phyloP scores from a whole-genome alignment of 148 eudicot genomes.

The Rhododendron simsii region DNA sequence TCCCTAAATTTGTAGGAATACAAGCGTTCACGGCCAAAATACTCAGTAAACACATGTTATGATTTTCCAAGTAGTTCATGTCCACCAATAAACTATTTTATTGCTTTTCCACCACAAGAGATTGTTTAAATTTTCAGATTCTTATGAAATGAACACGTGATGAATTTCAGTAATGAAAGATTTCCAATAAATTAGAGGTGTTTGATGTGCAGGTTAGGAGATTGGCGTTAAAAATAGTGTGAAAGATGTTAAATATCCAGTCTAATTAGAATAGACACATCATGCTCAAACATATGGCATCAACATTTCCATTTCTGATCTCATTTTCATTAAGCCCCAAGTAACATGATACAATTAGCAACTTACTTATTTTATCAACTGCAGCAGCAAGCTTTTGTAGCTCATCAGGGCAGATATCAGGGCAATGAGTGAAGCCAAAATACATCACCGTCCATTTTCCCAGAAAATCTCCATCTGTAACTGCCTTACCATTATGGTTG shows the following conservation, averaged over 20 bases:
- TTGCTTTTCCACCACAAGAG: not conserved
- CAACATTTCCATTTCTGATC: not conserved
- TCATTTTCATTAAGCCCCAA: not conserved
- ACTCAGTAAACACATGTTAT: not conserved
- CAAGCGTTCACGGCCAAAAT: not conserved
- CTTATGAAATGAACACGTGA: not conserved
- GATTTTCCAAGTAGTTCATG: not conserved
- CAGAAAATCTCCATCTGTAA: conserved; percentile 66
- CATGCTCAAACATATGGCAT: not conserved
- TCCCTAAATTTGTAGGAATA: not conserved
- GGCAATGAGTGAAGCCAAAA: conserved; percentile 97
- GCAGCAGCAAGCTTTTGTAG: conserved; percentile 87
- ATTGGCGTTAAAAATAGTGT: not conserved
- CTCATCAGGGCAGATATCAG: conserved; percentile 98
- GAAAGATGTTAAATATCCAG: not conserved
- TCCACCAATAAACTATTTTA: not conserved
- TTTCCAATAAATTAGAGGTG: not conserved
- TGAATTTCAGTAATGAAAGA: not conserved
- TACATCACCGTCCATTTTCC: conserved; percentile 89
- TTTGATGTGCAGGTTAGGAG: not conserved
- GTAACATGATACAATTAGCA: not conserved
- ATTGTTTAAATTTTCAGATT: not conserved
- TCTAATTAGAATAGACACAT: not conserved
- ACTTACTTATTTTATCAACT: conserved; percentile 87
- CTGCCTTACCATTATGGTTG: conserved; percentile 72